Percentiles rank a stretch among this genome's conserved stretches.
Conservation (phyloP, 2,329 filamentous ascomycete species). For the Aspergillus novofumigatus region DNA sequence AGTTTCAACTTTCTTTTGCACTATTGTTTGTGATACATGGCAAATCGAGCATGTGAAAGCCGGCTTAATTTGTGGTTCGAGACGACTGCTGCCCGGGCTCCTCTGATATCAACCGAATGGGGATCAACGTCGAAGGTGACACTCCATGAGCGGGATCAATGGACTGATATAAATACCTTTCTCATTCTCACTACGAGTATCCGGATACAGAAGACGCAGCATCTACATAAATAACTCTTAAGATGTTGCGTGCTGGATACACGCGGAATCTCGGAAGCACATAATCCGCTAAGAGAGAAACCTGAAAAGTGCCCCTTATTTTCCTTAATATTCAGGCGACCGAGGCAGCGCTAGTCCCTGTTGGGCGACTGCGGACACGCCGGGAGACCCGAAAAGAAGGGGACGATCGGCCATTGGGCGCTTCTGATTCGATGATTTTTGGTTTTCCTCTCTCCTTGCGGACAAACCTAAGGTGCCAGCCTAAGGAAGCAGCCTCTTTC, state of each 20-base stretch:
- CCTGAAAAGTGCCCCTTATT: constrained; percentile 19
- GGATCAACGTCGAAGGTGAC: not conserved
- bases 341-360: constrained; percentile 20
- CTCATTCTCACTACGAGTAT: not conserved
- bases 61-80: not conserved
- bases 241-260: not conserved
- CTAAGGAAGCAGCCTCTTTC: not conserved
- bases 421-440: not conserved
- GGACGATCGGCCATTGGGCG: constrained; percentile 7
- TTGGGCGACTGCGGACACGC: constrained; percentile 23
- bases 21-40: not conserved
- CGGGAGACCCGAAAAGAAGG: constrained; percentile 16
- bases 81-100: not conserved
- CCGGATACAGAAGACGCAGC: not conserved
- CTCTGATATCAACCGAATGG: not conserved
- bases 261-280: constrained; percentile 10
- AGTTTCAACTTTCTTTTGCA: not conserved
- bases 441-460: constrained; percentile 4
- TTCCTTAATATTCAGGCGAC: constrained; percentile 11
- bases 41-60: not conserved
- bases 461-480: not conserved
- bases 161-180: not conserved
- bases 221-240: not conserved
- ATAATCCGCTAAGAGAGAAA: constrained; percentile 8
- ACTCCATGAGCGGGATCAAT: not conserved